A percentile compares a stretch with the other conserved stretches of the same genome.
phyloP scores from a whole-genome alignment of 805 yeast species.

The Blastobotrys americana region DNA sequence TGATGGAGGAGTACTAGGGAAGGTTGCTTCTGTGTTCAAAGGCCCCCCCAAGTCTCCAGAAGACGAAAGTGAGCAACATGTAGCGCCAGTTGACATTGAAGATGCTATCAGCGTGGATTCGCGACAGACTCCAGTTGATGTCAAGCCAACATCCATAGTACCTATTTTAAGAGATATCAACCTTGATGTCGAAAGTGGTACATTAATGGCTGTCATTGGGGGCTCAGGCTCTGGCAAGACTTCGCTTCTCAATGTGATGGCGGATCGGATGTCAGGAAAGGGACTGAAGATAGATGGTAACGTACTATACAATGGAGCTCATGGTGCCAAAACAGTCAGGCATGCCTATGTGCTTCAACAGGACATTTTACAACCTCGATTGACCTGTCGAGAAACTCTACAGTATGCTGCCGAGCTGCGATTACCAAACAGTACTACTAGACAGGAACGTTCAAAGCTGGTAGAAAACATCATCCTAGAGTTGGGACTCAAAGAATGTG shows the following conservation, averaged over 20 bases:
- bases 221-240: constrained; percentile 88
- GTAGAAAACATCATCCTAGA: constrained; percentile 57
- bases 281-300: constrained; percentile 23
- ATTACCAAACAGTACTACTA: constrained; percentile 42
- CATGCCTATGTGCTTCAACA: constrained; percentile 69
- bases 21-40: not conserved
- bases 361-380: constrained; percentile 61
- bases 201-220: constrained; percentile 74
- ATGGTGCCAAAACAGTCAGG: constrained; percentile 27
- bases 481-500: constrained; percentile 59
- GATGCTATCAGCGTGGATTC: not conserved
- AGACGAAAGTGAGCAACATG: too few relatives aligned
- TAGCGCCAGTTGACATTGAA: not conserved
- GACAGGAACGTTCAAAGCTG: constrained; percentile 39
- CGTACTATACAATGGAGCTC: constrained; percentile 25
- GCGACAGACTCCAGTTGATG: not conserved
- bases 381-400: constrained; percentile 67
- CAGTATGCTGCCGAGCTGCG: constrained; percentile 64
- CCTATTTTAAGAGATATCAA: constrained; percentile 44
- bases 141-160: not conserved
- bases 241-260: constrained; percentile 54
- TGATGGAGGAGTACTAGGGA: not conserved
- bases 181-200: constrained; percentile 51
- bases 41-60: not conserved
- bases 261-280: constrained; percentile 24